phyloP scores from a whole-genome alignment of 495 filamentous ascomycete species.

The Schizothecium vesticola region DNA sequence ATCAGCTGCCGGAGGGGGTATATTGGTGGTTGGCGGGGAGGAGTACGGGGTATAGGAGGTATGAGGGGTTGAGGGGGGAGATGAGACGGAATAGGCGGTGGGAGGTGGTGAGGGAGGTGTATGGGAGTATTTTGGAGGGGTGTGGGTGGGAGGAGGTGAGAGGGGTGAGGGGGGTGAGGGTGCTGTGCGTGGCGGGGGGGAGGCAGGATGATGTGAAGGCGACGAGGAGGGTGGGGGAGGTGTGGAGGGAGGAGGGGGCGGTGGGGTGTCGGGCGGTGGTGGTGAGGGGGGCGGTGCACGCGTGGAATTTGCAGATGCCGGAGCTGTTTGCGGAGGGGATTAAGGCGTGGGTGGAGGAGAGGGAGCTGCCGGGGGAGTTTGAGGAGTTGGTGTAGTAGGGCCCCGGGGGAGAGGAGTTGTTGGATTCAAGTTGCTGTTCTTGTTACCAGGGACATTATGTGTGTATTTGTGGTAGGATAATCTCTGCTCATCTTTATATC shows the following conservation, averaged over 20 bases:
- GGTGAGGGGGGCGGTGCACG: conserved; percentile 30
- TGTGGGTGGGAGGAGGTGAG: conserved; percentile 6
- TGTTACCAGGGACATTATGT: too few species aligned
- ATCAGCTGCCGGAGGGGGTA: conserved; percentile 13
- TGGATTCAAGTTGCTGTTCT: neutral
- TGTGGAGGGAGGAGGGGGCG: conserved; percentile 19
- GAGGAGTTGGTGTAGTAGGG: conserved; percentile 16
- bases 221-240: conserved; percentile 20
- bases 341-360: conserved; percentile 29
- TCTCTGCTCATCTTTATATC: neutral
- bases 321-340: conserved; percentile 29
- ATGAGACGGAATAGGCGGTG: conserved; percentile 25
- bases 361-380: conserved; percentile 22
- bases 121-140: conserved; percentile 12
- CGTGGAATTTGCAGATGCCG: conserved; percentile 34
- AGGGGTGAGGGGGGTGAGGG: conserved; percentile 20
- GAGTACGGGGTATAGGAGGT: conserved; percentile 8
- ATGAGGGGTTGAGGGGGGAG: conserved; percentile 23
- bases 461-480: neutral
- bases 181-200: conserved; percentile 23
- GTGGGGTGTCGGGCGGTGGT: conserved; percentile 22
- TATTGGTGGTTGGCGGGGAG: conserved; percentile 3
- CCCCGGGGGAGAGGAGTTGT: neutral
- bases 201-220: conserved; percentile 29
- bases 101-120: conserved; percentile 14